Evolutionary conservation across 495 filamentous ascomycete genomes (phyloP).

Genomic region (Xylona heveae): DNA sequence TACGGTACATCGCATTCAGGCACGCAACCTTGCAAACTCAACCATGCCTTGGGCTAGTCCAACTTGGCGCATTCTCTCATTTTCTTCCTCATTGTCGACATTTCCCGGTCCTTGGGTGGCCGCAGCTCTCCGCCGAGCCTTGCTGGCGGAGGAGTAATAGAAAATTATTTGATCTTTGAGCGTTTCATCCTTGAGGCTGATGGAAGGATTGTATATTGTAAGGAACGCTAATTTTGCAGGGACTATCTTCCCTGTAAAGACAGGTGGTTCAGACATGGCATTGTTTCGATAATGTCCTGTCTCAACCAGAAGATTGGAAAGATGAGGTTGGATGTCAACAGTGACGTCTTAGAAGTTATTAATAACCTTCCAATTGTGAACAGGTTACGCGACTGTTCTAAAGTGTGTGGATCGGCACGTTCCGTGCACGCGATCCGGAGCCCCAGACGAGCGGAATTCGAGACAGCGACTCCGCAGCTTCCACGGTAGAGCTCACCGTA

Average conservation of each 20-base stretch:
- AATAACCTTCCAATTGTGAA: too few species aligned
- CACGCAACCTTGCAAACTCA: slow-evolving; percentile 54
- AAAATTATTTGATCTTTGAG: slow-evolving; percentile 82
- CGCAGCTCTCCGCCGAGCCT: slow-evolving; percentile 10
- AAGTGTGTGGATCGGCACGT: too few species aligned
- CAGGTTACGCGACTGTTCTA: too few species aligned
- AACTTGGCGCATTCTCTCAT: slow-evolving; percentile 74
- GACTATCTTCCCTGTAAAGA: slow-evolving; percentile 17
- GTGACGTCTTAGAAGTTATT: too few species aligned
- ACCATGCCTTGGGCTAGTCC: slow-evolving; percentile 97
- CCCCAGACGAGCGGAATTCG: too few species aligned
- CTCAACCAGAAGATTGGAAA: too few species aligned
- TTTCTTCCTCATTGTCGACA: slow-evolving; percentile 36
- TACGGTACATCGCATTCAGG: slow-evolving; percentile 3
- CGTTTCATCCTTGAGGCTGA: slow-evolving; percentile 77
- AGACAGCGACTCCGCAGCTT: too few species aligned
- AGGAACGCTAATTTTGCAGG: slow-evolving; percentile 78
- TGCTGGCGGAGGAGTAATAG: slow-evolving; percentile 41
- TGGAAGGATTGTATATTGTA: slow-evolving; percentile 80
- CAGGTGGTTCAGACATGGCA: slow-evolving; percentile 2
- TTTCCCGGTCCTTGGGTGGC: slow-evolving; percentile 17
- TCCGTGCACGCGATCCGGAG: too few species aligned
- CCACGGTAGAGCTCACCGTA: too few species aligned
- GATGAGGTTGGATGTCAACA: too few species aligned
- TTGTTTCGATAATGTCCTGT: slow-evolving; percentile 1